Evolutionary conservation across 1,284 basidiomycete genomes (phyloP).

Genomic region (Fomitopsis palustris): DNA sequence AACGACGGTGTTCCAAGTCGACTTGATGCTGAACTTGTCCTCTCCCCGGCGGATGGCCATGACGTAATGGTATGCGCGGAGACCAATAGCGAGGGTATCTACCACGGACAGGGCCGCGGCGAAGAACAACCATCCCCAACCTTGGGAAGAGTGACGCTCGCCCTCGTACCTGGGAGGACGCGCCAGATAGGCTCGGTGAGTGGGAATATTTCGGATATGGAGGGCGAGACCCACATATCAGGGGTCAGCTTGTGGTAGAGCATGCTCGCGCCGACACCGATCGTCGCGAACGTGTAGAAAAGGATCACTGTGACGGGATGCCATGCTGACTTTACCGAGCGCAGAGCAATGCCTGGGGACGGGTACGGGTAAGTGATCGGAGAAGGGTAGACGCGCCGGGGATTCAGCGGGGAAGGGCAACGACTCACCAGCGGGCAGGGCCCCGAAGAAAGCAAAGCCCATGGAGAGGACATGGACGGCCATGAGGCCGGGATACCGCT

Average conservation of each 20-base stretch:
- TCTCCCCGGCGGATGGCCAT: conserved; percentile 31
- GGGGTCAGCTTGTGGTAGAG: conserved; percentile 75
- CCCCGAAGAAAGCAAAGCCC: conserved; percentile 71
- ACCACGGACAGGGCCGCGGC: conserved; percentile 54
- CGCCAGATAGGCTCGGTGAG: background rate
- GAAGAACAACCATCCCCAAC: conserved; percentile 46
- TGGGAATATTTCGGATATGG: background rate
- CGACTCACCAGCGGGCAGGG: conserved; percentile 65
- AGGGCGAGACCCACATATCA: conserved; percentile 56
- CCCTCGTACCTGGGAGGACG: conserved; percentile 58
- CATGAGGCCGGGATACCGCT: conserved; percentile 63
- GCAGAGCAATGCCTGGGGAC: conserved; percentile 64
- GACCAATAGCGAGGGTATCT: conserved; percentile 48
- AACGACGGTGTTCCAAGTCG: conserved; percentile 55
- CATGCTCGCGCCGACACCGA: conserved; percentile 62
- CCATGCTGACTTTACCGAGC: conserved; percentile 65
- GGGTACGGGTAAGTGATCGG: conserved; percentile 5
- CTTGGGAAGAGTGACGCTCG: conserved; percentile 58
- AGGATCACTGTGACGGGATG: conserved; percentile 50
- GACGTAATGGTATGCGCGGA: conserved; percentile 47
- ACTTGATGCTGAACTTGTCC: conserved; percentile 41
- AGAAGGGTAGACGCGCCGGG: background rate
- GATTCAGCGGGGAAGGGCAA: background rate
- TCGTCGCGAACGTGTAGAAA: conserved; percentile 52
- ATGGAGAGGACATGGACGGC: conserved; percentile 64